These are phyloP conservation scores for Monosporascus ibericus DNA, from an alignment of 2,329 filamentous ascomycete species.

Conservation along the genomic window DNA sequence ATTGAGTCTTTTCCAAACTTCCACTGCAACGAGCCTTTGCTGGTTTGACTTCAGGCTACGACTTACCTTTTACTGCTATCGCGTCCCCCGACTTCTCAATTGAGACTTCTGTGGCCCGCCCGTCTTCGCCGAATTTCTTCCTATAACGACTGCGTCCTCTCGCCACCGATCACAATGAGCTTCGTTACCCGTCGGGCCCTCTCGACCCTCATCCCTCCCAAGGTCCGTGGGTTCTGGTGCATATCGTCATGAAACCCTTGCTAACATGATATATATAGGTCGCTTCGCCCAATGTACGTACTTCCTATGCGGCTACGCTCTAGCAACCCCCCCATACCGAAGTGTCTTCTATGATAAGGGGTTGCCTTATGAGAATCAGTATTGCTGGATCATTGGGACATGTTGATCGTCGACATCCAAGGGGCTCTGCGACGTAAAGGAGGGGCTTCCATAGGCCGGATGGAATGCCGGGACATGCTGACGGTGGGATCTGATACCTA, in stretches of 20 bases:
- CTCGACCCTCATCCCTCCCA: conserved; percentile 97
- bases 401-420: too few relatives aligned
- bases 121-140: conserved; percentile 18
- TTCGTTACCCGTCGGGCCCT: conserved; percentile 85
- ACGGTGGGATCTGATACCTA: conserved; percentile 36
- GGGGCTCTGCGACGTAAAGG: neutral
- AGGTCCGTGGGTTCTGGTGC: conserved; percentile 51
- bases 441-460: neutral
- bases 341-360: neutral
- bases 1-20: conserved; percentile 41
- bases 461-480: conserved; percentile 24
- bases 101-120: conserved; percentile 26
- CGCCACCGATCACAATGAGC: conserved; percentile 67
- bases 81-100: conserved; percentile 19
- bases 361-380: neutral
- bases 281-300: conserved; percentile 76
- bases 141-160: conserved; percentile 8
- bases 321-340: conserved; percentile 2
- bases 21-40: conserved; percentile 1
- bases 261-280: conserved; percentile 50
- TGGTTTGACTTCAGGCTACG: conserved; percentile 4
- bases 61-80: conserved; percentile 9
- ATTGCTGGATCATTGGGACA: too few relatives aligned
- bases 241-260: neutral
- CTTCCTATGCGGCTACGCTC: conserved; percentile 1